Base-by-base conservation (phyloP, 163 green algal genomes). In the Chloromonas sp. region DNA sequence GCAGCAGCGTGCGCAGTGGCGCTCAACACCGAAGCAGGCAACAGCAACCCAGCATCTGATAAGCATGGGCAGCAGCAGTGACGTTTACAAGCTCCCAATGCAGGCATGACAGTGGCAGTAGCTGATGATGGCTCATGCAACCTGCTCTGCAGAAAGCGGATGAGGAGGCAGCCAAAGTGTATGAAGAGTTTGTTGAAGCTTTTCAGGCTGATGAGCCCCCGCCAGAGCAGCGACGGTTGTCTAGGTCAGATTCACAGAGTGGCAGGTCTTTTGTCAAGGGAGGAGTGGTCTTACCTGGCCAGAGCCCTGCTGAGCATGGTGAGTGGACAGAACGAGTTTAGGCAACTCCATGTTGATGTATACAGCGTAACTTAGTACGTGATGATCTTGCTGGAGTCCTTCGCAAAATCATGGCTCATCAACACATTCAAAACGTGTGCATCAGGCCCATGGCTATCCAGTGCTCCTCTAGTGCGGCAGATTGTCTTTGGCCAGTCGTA, bases 161-260 rank as follows among this genome's bases (percentile, higher is more conserved):
- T 70, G 92, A 90, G 81, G 95, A 97, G 84, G 93, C 94, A 11
- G 93, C 93, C 0, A 91, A 92, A 71, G 85, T 97, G 0, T 98
- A 97, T 88, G 91, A 97, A 60, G 93, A 96, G 74, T 97, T 98
- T 89, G 94, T 96, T 3, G 92, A 96, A 57, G 83, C 81, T 3
- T 88, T 88, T 71, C 58, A 59, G n/a, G 14, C 60, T 1, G 85
- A 88, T 60, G 84, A 87, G 78, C 2, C 79, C 14, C 71, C 71
- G 5, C 66, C 66, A 8, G 8, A 36, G 66, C 66, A 11, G 66
- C 11, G 66, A 74, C 11, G 66, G 66, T 74, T 5, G 66, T 74
- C 5, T 74, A 11, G 36, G 36, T 36, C 36, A 36, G 3, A 79
- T 3, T 14, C 71, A n/a, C 71, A 79, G 71, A 3, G 71, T 2